Percentiles rank a stretch among this genome's conserved stretches.
phyloP scores from a whole-genome alignment of 768 basidiomycete species.

The Lactarius psammicola region DNA sequence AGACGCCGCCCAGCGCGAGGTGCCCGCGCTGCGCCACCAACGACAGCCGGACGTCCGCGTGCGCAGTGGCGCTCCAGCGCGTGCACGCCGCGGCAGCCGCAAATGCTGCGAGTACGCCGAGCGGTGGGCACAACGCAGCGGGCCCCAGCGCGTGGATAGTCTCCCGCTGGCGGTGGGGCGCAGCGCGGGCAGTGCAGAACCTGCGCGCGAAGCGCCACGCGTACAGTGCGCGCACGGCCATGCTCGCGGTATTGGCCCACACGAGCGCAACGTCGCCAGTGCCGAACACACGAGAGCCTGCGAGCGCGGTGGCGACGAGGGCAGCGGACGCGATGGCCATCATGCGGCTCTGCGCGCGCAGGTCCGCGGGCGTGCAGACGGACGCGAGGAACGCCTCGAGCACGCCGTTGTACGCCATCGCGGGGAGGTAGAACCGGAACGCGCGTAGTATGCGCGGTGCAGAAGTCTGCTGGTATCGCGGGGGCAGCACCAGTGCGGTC shows the following conservation, averaged over 20 bases:
- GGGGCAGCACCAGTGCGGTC: slow-evolving; percentile 68
- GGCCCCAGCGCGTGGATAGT: not conserved
- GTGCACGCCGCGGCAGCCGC: slow-evolving; percentile 30
- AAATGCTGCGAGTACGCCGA: slow-evolving; percentile 32
- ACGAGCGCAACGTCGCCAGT: slow-evolving; percentile 70
- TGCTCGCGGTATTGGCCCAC: slow-evolving; percentile 71
- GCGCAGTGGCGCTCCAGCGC: slow-evolving; percentile 31
- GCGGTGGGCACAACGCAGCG: slow-evolving; percentile 31
- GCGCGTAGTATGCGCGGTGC: slow-evolving; percentile 74
- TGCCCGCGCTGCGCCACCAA: slow-evolving; percentile 34
- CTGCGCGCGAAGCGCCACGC: slow-evolving; percentile 47
- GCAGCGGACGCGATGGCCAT: slow-evolving; percentile 74
- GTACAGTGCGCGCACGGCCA: slow-evolving; percentile 61
- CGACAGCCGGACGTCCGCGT: slow-evolving; percentile 25
- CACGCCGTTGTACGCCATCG: slow-evolving; percentile 86
- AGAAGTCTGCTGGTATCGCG: slow-evolving; percentile 67
- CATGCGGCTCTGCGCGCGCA: slow-evolving; percentile 74
- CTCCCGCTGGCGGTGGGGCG: not conserved
- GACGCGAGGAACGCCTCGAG: slow-evolving; percentile 89
- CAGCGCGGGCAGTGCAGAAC: slow-evolving; percentile 43
- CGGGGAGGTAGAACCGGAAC: slow-evolving; percentile 88
- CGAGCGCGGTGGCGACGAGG: slow-evolving; percentile 58
- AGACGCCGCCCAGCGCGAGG: slow-evolving; percentile 31
- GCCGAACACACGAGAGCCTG: slow-evolving; percentile 43
- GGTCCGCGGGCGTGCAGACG: slow-evolving; percentile 62